Conservation (phyloP, 441 rosid species). For the Monsonia emarginata region DNA sequence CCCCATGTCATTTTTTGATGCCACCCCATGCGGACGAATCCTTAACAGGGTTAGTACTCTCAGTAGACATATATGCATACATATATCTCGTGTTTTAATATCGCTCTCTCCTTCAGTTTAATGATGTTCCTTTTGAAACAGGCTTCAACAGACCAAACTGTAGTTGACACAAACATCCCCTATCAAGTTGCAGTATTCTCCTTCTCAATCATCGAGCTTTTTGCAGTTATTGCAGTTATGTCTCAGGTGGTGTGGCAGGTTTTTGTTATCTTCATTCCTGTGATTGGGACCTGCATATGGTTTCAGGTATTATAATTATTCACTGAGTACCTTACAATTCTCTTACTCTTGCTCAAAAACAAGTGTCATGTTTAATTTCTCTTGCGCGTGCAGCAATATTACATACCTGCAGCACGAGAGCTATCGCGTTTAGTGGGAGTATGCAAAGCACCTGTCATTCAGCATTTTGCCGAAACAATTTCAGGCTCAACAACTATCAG, state of each 20-base stretch:
- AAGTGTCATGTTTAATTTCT: too few species aligned
- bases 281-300: slow-evolving; percentile 58
- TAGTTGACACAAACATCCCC: slow-evolving; percentile 49
- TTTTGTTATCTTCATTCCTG: slow-evolving; percentile 67
- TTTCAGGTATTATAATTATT: slow-evolving; percentile 84
- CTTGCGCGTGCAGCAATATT: slow-evolving; percentile 75
- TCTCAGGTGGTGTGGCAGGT: slow-evolving; percentile 83
- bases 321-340: too few species aligned
- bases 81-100: neutral
- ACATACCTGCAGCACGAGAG: slow-evolving; percentile 71
- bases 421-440: slow-evolving; percentile 65
- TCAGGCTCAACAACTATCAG: slow-evolving; percentile 73
- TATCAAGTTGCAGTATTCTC: slow-evolving; percentile 38
- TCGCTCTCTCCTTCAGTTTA: neutral
- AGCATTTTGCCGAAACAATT: slow-evolving; percentile 73
- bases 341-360: too few species aligned
- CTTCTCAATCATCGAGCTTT: slow-evolving; percentile 46
- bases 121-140: slow-evolving; percentile 14
- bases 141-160: slow-evolving; percentile 83
- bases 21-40: slow-evolving; percentile 82
- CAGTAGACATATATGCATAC: too few species aligned
- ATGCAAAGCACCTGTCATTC: slow-evolving; percentile 70
- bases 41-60: slow-evolving; percentile 62
- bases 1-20: slow-evolving; percentile 88
- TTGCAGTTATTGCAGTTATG: slow-evolving; percentile 73